A percentile compares a stretch with the other conserved stretches of the same genome.
phyloP scores from a whole-genome alignment of 75 land plant genomes.

The Pinus albicaulis region DNA sequence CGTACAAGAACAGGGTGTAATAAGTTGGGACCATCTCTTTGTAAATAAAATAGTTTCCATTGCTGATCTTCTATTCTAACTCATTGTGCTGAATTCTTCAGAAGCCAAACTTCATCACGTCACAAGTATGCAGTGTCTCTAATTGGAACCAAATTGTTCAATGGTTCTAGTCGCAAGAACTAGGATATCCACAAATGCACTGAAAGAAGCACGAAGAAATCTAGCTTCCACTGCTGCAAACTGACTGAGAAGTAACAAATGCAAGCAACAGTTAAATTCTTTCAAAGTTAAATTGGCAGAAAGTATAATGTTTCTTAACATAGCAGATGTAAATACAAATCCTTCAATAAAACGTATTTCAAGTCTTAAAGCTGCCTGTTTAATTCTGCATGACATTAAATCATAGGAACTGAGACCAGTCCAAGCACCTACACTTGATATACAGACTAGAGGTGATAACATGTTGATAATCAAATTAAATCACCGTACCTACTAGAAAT shows the following conservation, averaged over 20 bases:
- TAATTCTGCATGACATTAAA: not conserved
- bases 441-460: not conserved
- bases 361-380: not conserved
- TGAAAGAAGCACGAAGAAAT: constrained; percentile 93
- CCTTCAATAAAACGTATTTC: not conserved
- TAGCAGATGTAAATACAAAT: not conserved
- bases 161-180: constrained; percentile 70
- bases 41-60: too few relatives aligned
- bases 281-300: not conserved
- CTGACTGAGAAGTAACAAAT: constrained; percentile 25
- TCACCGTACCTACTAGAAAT: not conserved
- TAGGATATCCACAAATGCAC: constrained; percentile 76
- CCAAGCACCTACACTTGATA: not conserved
- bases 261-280: not conserved
- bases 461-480: not conserved
- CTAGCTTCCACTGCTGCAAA: constrained; percentile 87
- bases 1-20: too few relatives aligned
- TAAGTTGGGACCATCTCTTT: too few relatives aligned
- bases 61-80: too few relatives aligned
- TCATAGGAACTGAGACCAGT: constrained; percentile 6
- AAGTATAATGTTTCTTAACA: not conserved
- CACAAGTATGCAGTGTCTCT: not conserved
- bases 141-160: constrained; percentile 71
- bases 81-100: too few relatives aligned
- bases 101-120: not conserved